Conservation (phyloP, 768 basidiomycete species). For the Lactarius psammicola region DNA sequence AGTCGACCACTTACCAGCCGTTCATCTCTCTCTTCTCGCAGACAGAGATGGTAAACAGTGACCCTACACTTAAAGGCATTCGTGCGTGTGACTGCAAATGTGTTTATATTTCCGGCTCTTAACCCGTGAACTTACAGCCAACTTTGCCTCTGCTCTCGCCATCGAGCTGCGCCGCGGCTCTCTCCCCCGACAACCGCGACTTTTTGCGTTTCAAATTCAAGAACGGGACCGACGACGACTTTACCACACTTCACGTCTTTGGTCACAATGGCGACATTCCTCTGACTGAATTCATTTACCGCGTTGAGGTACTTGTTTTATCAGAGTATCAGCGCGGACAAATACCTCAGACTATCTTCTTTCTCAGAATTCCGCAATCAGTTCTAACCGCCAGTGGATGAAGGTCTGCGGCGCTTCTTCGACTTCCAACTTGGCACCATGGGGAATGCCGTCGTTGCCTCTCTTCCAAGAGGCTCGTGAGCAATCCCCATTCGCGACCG, state of each 20-base stretch:
- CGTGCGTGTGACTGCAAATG: conserved; percentile 49
- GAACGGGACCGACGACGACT: conserved; percentile 69
- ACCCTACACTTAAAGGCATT: conserved; percentile 60
- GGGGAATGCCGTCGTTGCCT: conserved; percentile 20
- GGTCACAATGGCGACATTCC: conserved; percentile 74
- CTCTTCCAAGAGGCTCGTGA: conserved; percentile 8
- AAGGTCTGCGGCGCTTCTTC: conserved; percentile 38
- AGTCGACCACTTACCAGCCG: conserved; percentile 85
- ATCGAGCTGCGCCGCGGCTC: conserved; percentile 78
- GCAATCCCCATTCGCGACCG: conserved; percentile 19
- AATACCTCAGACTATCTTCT: not conserved
- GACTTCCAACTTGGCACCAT: not conserved
- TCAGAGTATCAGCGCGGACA: not conserved
- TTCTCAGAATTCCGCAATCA: conserved; percentile 45
- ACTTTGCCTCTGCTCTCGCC: conserved; percentile 70
- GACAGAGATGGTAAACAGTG: conserved; percentile 56
- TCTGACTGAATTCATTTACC: conserved; percentile 82
- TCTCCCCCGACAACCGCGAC: conserved; percentile 72
- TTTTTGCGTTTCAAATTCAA: conserved; percentile 84
- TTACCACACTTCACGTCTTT: conserved; percentile 70
- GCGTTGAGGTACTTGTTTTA: conserved; percentile 56
- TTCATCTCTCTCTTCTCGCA: conserved; percentile 87
- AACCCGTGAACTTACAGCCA: conserved; percentile 45
- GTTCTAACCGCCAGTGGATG: conserved; percentile 46
- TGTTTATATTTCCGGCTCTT: not conserved